These are phyloP conservation scores for Penicillium sp. DNA, from an alignment of 2,329 filamentous ascomycete species.

Conservation along the genomic window DNA sequence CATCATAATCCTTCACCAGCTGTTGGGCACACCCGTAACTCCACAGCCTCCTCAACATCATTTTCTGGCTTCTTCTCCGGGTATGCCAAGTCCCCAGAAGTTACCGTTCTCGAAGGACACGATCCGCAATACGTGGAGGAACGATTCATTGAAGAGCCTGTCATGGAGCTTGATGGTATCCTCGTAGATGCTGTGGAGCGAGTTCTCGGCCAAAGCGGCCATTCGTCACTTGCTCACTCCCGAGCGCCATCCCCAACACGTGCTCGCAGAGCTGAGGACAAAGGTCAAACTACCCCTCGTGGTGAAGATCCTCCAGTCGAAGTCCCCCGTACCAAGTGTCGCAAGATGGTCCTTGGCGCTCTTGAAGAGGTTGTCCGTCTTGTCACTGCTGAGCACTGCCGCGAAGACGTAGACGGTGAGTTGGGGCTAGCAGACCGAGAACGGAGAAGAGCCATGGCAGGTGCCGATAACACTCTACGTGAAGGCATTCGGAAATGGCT, in stretches of 20 bases:
- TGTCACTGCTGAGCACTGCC: conserved; percentile 52
- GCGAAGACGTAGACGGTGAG: conserved; percentile 38
- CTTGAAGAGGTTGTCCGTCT: conserved; percentile 57
- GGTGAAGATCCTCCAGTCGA: conserved; percentile 40
- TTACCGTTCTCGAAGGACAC: conserved; percentile 17
- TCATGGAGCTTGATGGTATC: conserved; percentile 60
- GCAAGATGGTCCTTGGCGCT: conserved; percentile 55
- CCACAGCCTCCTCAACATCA: conserved; percentile 27
- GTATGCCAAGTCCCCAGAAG: conserved; percentile 25
- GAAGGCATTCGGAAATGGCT: conserved; percentile 60
- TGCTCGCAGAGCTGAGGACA: conserved; percentile 34
- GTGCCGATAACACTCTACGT: conserved; percentile 53
- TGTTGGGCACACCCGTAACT: conserved; percentile 27
- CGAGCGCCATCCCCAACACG: conserved; percentile 43
- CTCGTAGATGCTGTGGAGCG: conserved; percentile 59
- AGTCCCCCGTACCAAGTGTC: conserved; percentile 53
- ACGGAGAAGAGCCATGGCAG: conserved; percentile 32
- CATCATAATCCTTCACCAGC: conserved; percentile 23
- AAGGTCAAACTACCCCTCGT: conserved; percentile 21
- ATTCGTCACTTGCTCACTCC: conserved; percentile 43
- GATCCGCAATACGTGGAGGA: conserved; percentile 46
- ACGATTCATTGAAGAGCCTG: conserved; percentile 53
- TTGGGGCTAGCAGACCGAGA: conserved; percentile 34
- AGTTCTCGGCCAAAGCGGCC: conserved; percentile 48
- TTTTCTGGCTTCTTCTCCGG: conserved; percentile 30